Percentiles rank a stretch among this genome's conserved stretches.
These are phyloP conservation scores for Oryza longistaminata DNA, from an alignment of 176 grass and related monocot species.

Conservation along the genomic window DNA sequence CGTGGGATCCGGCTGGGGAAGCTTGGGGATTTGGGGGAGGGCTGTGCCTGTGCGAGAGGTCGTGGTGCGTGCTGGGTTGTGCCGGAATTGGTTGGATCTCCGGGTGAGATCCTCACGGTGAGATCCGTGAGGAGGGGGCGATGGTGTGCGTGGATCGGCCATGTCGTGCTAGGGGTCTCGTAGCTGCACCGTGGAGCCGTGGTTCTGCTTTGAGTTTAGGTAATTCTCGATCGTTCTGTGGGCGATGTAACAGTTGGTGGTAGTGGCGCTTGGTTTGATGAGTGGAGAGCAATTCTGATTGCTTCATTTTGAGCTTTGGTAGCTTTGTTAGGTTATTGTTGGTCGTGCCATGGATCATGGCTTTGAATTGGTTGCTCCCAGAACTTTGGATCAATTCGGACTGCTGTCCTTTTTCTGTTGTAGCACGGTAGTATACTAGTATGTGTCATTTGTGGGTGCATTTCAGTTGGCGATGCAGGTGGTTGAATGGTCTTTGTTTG, in stretches of 20 bases:
- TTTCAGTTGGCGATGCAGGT: slow-evolving; percentile 1
- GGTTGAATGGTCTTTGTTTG: neutral
- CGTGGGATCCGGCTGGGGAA: slow-evolving; percentile 23
- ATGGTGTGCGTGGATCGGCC: slow-evolving; percentile 11
- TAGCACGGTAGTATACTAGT: neutral
- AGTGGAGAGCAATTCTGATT: neutral
- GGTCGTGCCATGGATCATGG: neutral
- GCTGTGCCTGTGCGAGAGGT: neutral
- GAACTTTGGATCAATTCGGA: slow-evolving; percentile 15
- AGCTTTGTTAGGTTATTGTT: slow-evolving; percentile 18
- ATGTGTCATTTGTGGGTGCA: neutral
- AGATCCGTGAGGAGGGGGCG: slow-evolving; percentile 22
- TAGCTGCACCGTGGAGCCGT: slow-evolving; percentile 9
- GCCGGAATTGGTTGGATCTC: slow-evolving; percentile 44
- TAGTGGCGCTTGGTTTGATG: neutral
- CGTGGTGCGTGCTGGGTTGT: neutral
- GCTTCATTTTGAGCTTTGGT: slow-evolving; percentile 8
- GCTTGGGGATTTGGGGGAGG: neutral
- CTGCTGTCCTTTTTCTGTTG: slow-evolving; percentile 2
- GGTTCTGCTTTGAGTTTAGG: slow-evolving; percentile 1
- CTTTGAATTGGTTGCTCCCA: slow-evolving; percentile 19
- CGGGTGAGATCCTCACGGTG: slow-evolving; percentile 44
- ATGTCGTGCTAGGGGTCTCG: neutral
- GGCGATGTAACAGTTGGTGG: neutral
- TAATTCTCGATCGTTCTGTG: slow-evolving; percentile 16